Evolutionary conservation across 2,329 filamentous ascomycete species (phyloP).

Genomic region (Rhytidhysteron rufulum): DNA sequence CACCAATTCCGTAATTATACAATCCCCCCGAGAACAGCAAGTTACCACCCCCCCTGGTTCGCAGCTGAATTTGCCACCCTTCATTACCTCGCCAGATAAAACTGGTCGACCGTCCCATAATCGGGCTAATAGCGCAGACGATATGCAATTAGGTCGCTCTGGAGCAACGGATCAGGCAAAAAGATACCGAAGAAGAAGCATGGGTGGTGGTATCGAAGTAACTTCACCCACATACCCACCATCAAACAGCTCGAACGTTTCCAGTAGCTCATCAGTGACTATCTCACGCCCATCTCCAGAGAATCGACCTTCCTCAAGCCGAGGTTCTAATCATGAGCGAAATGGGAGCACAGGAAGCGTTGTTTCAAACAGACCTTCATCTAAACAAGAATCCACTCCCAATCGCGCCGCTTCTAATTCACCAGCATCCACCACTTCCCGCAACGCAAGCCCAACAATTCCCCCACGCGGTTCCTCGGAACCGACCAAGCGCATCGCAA

Average conservation of each 20-base stretch:
- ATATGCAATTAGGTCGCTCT: constrained; percentile 61
- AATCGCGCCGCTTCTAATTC: constrained; percentile 7
- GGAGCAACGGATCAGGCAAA: constrained; percentile 64
- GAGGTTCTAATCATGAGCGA: constrained; percentile 31
- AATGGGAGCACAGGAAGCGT: constrained; percentile 36
- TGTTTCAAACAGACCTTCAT: constrained; percentile 30
- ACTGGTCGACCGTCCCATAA: constrained; percentile 45
- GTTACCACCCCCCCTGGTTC: constrained; percentile 20
- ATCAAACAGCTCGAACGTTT: constrained; percentile 11
- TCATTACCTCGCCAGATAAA: constrained; percentile 38
- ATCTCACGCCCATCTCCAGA: constrained; percentile 15
- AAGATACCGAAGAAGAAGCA: constrained; percentile 76
- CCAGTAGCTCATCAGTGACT: constrained; percentile 10
- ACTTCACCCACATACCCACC: constrained; percentile 18
- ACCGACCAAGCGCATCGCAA: constrained; percentile 36
- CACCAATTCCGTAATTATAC: constrained; percentile 25
- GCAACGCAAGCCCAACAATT: constrained; percentile 14
- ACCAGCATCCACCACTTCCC: constrained; percentile 1
- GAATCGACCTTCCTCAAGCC: constrained; percentile 23
- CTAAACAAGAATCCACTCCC: constrained; percentile 19
- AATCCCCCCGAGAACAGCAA: constrained; percentile 19
- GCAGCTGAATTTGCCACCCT: constrained; percentile 53
- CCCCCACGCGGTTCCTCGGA: constrained; percentile 37
- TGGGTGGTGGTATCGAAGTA: constrained; percentile 63
- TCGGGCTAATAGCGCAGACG: constrained; percentile 64